Evolutionary conservation across 345 rosid genomes (phyloP).

Genomic region (Rhodomyrtus tomentosa): DNA sequence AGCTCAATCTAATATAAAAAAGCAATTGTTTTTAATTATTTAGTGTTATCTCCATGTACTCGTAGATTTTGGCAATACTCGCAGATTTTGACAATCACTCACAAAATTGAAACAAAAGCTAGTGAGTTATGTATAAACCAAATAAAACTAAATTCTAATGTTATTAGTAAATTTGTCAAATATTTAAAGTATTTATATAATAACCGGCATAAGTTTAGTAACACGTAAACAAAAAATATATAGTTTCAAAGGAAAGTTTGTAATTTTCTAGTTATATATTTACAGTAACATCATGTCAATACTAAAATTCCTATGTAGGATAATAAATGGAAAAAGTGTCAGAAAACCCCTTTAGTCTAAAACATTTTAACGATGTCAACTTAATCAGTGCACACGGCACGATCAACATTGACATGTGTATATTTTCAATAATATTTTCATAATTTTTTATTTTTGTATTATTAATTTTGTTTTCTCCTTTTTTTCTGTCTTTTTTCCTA

Average conservation of each 20-base stretch:
- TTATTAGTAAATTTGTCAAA: neutral
- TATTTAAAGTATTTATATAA: neutral
- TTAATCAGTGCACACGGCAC: too few relatives aligned
- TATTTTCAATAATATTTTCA: too few relatives aligned
- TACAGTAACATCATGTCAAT: neutral
- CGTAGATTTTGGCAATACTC: neutral
- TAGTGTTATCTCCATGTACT: neutral
- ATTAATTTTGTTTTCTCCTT: too few relatives aligned
- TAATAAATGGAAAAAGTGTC: neutral
- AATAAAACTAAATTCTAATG: neutral
- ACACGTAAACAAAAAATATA: neutral
- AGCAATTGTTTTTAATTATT: neutral
- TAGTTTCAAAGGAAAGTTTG: neutral
- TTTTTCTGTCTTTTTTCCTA: too few relatives aligned
- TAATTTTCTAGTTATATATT: neutral
- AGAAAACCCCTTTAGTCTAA: too few relatives aligned
- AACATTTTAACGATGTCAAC: too few relatives aligned
- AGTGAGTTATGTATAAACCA: neutral
- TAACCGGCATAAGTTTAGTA: neutral
- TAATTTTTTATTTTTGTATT: too few relatives aligned
- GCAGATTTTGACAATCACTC: too few relatives aligned
- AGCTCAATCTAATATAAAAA: neutral
- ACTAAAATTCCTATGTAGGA: neutral
- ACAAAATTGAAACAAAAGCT: neutral
- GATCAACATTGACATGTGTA: too few relatives aligned